Evolutionary conservation across 768 basidiomycete genomes (phyloP).

Genomic region (Boletus rubescentipes): DNA sequence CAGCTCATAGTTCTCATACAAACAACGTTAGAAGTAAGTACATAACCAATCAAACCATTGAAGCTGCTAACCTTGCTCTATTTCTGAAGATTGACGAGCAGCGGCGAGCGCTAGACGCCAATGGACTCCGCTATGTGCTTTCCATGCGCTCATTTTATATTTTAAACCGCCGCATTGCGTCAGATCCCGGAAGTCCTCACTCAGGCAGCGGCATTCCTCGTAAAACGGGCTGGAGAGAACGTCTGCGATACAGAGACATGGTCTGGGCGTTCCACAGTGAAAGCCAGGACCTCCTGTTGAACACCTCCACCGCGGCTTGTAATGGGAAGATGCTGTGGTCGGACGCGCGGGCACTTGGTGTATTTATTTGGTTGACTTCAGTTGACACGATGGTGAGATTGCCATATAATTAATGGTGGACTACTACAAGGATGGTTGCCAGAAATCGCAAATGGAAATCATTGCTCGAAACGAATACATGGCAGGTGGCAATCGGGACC

Average conservation of each 20-base stretch:
- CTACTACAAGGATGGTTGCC: slow-evolving; percentile 4
- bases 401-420: background rate
- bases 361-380: slow-evolving; percentile 87
- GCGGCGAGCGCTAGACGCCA: slow-evolving; percentile 84
- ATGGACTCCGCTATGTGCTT: slow-evolving; percentile 90
- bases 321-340: slow-evolving; percentile 87
- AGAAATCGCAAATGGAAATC: slow-evolving; percentile 82
- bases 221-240: slow-evolving; percentile 59
- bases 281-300: slow-evolving; percentile 80
- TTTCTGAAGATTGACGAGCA: slow-evolving; percentile 80
- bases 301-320: slow-evolving; percentile 68
- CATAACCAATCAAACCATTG: background rate
- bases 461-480: slow-evolving; percentile 94
- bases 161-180: slow-evolving; percentile 61
- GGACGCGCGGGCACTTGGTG: slow-evolving; percentile 82
- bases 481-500: slow-evolving; percentile 83
- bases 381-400: slow-evolving; percentile 69
- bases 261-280: slow-evolving; percentile 98
- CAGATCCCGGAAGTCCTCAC: slow-evolving; percentile 45
- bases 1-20: slow-evolving; percentile 84
- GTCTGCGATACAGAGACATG: slow-evolving; percentile 91
- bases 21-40: slow-evolving; percentile 78
- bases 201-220: slow-evolving; percentile 43
- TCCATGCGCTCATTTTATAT: slow-evolving; percentile 93
- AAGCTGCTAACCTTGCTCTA: background rate